These are phyloP conservation scores for Diaporthe citri DNA, from an alignment of 2,329 filamentous ascomycete species.

Conservation along the genomic window DNA sequence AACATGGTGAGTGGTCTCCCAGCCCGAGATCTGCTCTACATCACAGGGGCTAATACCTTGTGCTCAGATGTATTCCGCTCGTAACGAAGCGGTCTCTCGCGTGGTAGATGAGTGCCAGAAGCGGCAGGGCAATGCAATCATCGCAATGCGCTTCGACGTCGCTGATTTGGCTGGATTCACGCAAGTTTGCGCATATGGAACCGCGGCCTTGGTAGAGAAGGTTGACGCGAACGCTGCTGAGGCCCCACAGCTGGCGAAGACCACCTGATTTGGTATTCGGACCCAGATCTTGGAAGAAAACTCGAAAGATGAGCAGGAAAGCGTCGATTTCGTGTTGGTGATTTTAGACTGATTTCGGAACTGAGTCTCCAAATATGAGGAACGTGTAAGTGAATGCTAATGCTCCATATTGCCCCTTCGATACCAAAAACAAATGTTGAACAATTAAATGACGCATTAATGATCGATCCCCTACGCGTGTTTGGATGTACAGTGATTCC, in stretches of 20 bases:
- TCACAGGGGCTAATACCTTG: neutral
- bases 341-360: neutral
- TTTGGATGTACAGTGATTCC: neutral
- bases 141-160: conserved; percentile 70
- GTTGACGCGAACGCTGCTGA: conserved; percentile 52
- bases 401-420: too few relatives aligned
- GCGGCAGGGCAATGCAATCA: conserved; percentile 71
- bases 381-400: neutral
- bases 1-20: conserved; percentile 55
- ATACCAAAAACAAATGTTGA: neutral
- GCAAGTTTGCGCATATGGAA: conserved; percentile 72
- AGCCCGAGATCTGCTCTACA: neutral
- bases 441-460: neutral
- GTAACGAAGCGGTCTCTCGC: conserved; percentile 69
- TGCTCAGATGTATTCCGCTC: conserved; percentile 64
- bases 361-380: neutral
- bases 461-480: too few relatives aligned
- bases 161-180: conserved; percentile 67
- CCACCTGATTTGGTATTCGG: neutral
- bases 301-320: too few relatives aligned
- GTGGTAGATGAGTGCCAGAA: conserved; percentile 68
- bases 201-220: conserved; percentile 69
- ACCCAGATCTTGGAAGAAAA: neutral
- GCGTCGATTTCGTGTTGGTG: too few relatives aligned
- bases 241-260: conserved; percentile 45